Evolutionary conservation across 106 monocot species (phyloP), one percentile per base, ranked within the genome.

Genomic region (Cymbidium sinense): DNA sequence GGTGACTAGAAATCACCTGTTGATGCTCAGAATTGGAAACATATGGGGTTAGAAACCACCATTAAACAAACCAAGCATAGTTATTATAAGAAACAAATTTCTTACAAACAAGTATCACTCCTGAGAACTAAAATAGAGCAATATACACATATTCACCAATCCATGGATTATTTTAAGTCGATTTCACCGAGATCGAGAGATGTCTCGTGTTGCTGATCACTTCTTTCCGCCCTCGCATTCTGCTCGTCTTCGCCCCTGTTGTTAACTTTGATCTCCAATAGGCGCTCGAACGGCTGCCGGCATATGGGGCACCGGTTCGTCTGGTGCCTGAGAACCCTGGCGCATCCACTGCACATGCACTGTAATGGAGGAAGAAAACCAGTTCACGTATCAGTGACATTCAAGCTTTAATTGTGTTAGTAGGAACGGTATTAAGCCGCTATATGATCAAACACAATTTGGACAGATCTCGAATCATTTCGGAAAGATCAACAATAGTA

Each of bases 271-370:
- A 91, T 91, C 79, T 91, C 91, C 78, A 91, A 25, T 15, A 91
- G 70, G 15, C 86, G 69, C 31, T 91, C 86, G 5, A 88, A 86
- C 15, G 84, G 86, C 73, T 91, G 91, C 58, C 91, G 79, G 64
- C 88, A 91, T 65, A 91, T 88, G 0, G 88, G 91, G 70, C 91
- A 91, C 34, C 84, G 77, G 67, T 84, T 91, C 62, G 91, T 80
- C 34, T 88, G 91, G 47, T 75, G 76, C 80, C 86, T 75, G n/a
- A 91, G 79, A 10, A 86, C 80, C 64, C 88, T 86, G 2, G 91
- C 91, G 74, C 91, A 91, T 73, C 79, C 84, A 43, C 82, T 84
- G 78, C 91, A 91, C 88, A 91, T 86, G 54, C 91, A 91, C 91
- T 91, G 82, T 39, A 78, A 39, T 39, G 37, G 69, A 15, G 31